phyloP scores from a whole-genome alignment of 1,139 yeast genomes.

The Suhomyces bokatorum region DNA sequence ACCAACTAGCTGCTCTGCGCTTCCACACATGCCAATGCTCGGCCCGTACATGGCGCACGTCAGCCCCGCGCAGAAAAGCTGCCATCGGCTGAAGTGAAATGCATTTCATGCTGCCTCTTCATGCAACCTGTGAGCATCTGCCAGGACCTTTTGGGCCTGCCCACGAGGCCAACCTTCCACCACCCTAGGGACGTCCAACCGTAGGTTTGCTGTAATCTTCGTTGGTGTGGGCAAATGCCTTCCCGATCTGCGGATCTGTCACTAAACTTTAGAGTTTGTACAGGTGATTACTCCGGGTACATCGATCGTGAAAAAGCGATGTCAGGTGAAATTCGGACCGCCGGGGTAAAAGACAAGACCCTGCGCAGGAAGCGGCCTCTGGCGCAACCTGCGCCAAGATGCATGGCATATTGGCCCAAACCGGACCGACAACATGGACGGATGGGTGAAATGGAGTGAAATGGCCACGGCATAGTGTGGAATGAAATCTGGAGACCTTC shows the following conservation, averaged over 20 bases:
- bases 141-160: too few species aligned
- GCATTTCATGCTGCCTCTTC: too few species aligned
- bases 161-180: too few species aligned
- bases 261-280: slow-evolving; percentile 3
- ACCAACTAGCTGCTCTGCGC: too few species aligned
- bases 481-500: too few species aligned
- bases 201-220: background rate
- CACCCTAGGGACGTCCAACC: background rate
- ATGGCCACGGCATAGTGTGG: background rate
- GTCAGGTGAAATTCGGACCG: background rate
- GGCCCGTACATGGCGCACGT: background rate
- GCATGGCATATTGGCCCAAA: too few species aligned
- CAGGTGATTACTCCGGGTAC: slow-evolving; percentile 1
- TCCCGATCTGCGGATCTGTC: slow-evolving; percentile 3
- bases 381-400: background rate
- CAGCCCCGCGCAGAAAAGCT: background rate
- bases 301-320: slow-evolving; percentile 1
- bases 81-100: background rate
- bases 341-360: background rate
- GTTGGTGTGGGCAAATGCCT: slow-evolving; percentile 1
- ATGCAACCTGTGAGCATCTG: too few species aligned
- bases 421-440: background rate
- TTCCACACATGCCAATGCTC: slow-evolving; percentile 1
- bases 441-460: background rate
- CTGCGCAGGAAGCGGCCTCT: background rate